A percentile compares a stretch with the other conserved stretches of the same genome.
Conservation (phyloP, 306 rosid genomes). For the Spatholobus suberectus region DNA sequence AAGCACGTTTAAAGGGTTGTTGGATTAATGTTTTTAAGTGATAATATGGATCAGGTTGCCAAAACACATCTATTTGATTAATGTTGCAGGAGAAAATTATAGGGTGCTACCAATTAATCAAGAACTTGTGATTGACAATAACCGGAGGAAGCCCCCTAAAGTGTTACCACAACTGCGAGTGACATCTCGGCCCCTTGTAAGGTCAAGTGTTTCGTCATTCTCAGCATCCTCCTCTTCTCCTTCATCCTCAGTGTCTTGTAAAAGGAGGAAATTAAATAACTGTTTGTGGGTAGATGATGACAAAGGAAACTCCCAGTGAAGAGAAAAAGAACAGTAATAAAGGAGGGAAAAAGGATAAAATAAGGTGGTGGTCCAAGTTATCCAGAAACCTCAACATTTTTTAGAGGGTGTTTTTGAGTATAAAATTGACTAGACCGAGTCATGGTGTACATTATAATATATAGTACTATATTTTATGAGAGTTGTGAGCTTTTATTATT, state of each 20-base stretch:
- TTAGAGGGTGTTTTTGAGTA: slow-evolving; percentile 60
- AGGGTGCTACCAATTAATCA: slow-evolving; percentile 83
- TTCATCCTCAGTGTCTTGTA: slow-evolving; percentile 61
- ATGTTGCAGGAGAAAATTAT: slow-evolving; percentile 82
- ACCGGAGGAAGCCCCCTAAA: slow-evolving; percentile 53
- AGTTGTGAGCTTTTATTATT: slow-evolving; percentile 64
- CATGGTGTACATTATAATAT: slow-evolving; percentile 63
- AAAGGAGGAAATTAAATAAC: slow-evolving; percentile 82
- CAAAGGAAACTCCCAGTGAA: slow-evolving; percentile 69
- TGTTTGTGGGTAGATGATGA: slow-evolving; percentile 81
- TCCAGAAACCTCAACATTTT: slow-evolving; percentile 69
- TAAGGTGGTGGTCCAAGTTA: slow-evolving; percentile 61
- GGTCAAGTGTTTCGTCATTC: slow-evolving; percentile 60
- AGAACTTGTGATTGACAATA: slow-evolving; percentile 60
- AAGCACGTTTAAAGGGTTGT: slow-evolving; percentile 28
- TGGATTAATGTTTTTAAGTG: not conserved
- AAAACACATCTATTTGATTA: slow-evolving; percentile 27
- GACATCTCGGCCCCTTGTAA: slow-evolving; percentile 55
- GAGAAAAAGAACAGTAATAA: slow-evolving; percentile 21
- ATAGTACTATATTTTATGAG: slow-evolving; percentile 42
- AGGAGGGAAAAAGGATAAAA: not conserved
- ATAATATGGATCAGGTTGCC: not conserved
- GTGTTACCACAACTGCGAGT: slow-evolving; percentile 78
- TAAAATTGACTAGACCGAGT: slow-evolving; percentile 60
- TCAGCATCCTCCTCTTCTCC: slow-evolving; percentile 56